Conservation (phyloP, 2,329 filamentous ascomycete genomes). For the Didymella exigua region DNA sequence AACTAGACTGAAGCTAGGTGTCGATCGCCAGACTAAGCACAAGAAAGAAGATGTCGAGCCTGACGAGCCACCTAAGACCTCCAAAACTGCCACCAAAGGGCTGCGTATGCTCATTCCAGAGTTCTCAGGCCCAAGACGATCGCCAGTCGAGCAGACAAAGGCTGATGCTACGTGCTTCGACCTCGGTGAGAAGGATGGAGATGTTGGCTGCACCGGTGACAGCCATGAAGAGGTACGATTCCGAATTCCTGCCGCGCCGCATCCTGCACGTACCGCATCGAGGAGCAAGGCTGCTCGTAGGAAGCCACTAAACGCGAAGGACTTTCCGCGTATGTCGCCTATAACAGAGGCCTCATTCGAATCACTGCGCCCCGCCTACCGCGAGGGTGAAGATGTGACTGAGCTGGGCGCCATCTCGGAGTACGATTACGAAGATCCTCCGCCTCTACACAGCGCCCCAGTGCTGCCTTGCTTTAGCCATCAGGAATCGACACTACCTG, state of each 20-base stretch:
- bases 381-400: slow-evolving; percentile 15
- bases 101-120: slow-evolving; percentile 21
- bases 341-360: slow-evolving; percentile 33
- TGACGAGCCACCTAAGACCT: slow-evolving; percentile 4
- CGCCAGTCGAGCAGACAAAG: not conserved
- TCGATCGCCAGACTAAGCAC: slow-evolving; percentile 12
- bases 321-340: slow-evolving; percentile 29
- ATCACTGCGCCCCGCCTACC: slow-evolving; percentile 18
- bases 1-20: slow-evolving; percentile 2
- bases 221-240: not conserved
- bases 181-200: slow-evolving; percentile 1
- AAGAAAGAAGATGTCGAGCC: slow-evolving; percentile 19
- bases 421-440: slow-evolving; percentile 16
- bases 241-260: slow-evolving; percentile 3
- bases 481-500: not conserved
- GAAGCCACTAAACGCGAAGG: slow-evolving; percentile 17
- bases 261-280: not conserved
- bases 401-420: slow-evolving; percentile 28
- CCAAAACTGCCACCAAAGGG: slow-evolving; percentile 19
- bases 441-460: not conserved
- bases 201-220: slow-evolving; percentile 19
- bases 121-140: slow-evolving; percentile 10
- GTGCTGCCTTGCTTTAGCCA: slow-evolving; percentile 3
- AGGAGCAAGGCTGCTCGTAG: slow-evolving; percentile 18
- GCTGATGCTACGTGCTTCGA: not conserved